phyloP scores from a whole-genome alignment of 2,329 filamentous ascomycete genomes.

The Colletotrichum phormii region DNA sequence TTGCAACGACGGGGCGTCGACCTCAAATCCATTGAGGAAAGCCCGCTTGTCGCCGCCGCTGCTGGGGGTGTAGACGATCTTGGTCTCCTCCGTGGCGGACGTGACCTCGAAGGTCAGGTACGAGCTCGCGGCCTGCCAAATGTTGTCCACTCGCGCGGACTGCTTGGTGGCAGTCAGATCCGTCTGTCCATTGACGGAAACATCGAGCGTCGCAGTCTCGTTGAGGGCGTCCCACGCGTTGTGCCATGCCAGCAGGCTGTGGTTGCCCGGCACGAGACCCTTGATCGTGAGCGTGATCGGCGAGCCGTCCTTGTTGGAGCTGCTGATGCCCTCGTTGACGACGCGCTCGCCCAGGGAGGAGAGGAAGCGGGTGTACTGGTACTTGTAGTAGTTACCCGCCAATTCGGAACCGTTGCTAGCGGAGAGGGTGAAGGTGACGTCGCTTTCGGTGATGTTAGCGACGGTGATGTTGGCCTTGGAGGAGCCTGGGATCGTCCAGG shows the following conservation, averaged over 20 bases:
- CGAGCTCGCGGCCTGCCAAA: conserved; percentile 45
- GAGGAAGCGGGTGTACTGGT: conserved; percentile 41
- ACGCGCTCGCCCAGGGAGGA: conserved; percentile 45
- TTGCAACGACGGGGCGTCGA: conserved; percentile 41
- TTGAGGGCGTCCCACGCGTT: conserved; percentile 45
- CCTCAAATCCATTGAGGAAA: conserved; percentile 47
- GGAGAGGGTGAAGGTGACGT: conserved; percentile 21
- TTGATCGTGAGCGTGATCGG: conserved; percentile 43
- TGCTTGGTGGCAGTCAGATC: conserved; percentile 34
- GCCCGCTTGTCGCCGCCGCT: conserved; percentile 38
- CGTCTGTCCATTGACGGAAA: conserved; percentile 42
- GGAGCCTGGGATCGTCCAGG: conserved; percentile 35
- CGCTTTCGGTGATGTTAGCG: conserved; percentile 18
- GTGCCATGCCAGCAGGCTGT: conserved; percentile 45
- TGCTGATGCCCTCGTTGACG: conserved; percentile 44
- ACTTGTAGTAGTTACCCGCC: conserved; percentile 43
- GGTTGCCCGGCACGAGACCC: conserved; percentile 43
- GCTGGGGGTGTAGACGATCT: conserved; percentile 41
- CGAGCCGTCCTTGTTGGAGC: conserved; percentile 38
- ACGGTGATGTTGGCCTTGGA: conserved; percentile 21
- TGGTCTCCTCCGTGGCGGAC: conserved; percentile 38
- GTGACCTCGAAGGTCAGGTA: conserved; percentile 42
- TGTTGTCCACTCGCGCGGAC: conserved; percentile 44
- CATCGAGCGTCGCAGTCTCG: conserved; percentile 38
- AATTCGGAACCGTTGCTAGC: conserved; percentile 35